phyloP scores from a whole-genome alignment of 2,329 filamentous ascomycete genomes.

The Mariannaea sp. region DNA sequence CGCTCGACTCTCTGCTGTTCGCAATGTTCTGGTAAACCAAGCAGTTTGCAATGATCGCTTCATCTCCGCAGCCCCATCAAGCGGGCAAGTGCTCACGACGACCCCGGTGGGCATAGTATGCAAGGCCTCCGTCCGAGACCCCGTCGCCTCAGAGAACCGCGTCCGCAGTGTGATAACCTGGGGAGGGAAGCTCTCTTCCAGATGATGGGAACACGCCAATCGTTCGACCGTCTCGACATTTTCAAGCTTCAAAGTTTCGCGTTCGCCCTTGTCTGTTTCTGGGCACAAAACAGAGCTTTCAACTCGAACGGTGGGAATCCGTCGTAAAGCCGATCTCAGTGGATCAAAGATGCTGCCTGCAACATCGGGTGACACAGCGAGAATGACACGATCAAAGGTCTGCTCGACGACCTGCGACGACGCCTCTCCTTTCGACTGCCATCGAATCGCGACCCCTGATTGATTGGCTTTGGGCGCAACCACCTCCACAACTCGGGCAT shows the following conservation, averaged over 20 bases:
- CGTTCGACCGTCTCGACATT: constrained; percentile 4
- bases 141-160: constrained; percentile 36
- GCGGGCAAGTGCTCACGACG: constrained; percentile 58
- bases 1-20: constrained; percentile 53
- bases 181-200: constrained; percentile 30
- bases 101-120: constrained; percentile 57
- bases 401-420: constrained; percentile 34
- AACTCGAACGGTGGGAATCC: constrained; percentile 55
- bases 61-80: constrained; percentile 43
- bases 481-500: constrained; percentile 45
- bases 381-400: constrained; percentile 56
- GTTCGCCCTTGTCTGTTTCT: constrained; percentile 3
- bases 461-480: constrained; percentile 29
- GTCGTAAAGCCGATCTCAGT: constrained; percentile 42
- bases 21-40: constrained; percentile 57
- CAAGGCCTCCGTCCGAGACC: constrained; percentile 53
- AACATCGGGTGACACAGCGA: constrained; percentile 60
- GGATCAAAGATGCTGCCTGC: constrained; percentile 54
- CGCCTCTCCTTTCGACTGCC: constrained; percentile 36
- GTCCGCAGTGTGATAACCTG: constrained; percentile 46
- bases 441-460: constrained; percentile 40
- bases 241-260: constrained; percentile 13
- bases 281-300: constrained; percentile 51
- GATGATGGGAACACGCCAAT: constrained; percentile 37
- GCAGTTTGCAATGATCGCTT: constrained; percentile 50